Percentiles rank a stretch among this genome's conserved stretches.
Conservation (phyloP, 2,329 filamentous ascomycete species). For the Berkeleyomyces basicola region DNA sequence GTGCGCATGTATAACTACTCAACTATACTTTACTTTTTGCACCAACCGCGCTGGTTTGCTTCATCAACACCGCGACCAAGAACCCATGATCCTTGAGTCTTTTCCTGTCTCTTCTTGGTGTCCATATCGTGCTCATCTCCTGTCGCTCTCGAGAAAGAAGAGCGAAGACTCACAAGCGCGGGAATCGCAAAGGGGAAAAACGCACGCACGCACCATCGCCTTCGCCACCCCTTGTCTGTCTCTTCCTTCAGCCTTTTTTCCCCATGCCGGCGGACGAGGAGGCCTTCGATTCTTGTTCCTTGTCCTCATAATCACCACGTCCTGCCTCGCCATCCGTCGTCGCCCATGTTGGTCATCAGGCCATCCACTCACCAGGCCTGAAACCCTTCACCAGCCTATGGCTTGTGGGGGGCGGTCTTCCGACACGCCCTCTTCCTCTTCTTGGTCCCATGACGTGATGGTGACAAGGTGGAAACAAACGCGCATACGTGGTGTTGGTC, state of each 20-base stretch:
- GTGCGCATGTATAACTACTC: too few species aligned
- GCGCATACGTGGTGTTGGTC: neutral
- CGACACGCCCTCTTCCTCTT: neutral
- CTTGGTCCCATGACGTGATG: neutral
- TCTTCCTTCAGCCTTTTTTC: conserved; percentile 2
- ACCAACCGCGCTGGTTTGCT: neutral
- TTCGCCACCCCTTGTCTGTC: neutral
- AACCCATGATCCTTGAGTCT: neutral
- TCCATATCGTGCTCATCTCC: neutral
- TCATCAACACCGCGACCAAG: neutral
- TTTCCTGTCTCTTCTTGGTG: neutral
- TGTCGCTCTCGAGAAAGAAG: neutral
- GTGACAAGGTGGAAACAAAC: neutral
- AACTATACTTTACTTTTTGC: neutral
- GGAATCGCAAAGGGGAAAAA: neutral
- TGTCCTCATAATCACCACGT: too few species aligned
- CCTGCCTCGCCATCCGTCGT: neutral
- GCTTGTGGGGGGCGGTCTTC: neutral
- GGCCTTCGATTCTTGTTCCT: neutral
- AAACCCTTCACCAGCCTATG: neutral
- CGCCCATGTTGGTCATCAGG: neutral
- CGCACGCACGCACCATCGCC: neutral
- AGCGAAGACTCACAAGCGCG: neutral
- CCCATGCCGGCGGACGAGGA: neutral
- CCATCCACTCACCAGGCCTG: neutral